Conservation (phyloP, 352 stramenopile species). For the Phytophthora colocasiae region DNA sequence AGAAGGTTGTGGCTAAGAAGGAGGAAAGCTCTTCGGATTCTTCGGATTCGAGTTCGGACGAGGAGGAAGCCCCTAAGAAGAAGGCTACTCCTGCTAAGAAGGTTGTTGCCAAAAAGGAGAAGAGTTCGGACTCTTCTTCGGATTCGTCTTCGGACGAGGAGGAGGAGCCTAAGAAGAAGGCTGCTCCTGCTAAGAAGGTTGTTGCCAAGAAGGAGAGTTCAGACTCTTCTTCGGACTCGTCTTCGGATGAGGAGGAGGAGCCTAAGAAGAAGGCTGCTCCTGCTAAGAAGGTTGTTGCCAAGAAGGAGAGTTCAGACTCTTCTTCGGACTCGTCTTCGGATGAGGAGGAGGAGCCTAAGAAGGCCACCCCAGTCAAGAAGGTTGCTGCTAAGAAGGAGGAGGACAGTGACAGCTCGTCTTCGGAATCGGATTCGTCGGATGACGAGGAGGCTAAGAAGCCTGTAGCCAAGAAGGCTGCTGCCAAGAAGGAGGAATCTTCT, state of each 20-base stretch:
- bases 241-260: slow-evolving; percentile 56
- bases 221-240: slow-evolving; percentile 34
- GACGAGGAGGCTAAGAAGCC: slow-evolving; percentile 48
- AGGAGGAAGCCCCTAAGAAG: slow-evolving; percentile 49
- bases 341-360: slow-evolving; percentile 46
- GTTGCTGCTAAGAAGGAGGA: slow-evolving; percentile 70
- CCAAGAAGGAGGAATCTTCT: slow-evolving; percentile 52
- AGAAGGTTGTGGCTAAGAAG: slow-evolving; percentile 66
- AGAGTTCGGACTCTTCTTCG: slow-evolving; percentile 39
- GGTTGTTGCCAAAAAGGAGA: slow-evolving; percentile 51
- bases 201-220: slow-evolving; percentile 52
- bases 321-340: slow-evolving; percentile 51
- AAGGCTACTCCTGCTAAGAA: slow-evolving; percentile 43
- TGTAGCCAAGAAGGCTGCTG: slow-evolving; percentile 38
- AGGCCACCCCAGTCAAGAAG: slow-evolving; percentile 52
- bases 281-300: slow-evolving; percentile 51
- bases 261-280: slow-evolving; percentile 55
- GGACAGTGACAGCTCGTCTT: slow-evolving; percentile 38
- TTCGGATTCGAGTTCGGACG: slow-evolving; percentile 52
- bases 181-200: slow-evolving; percentile 47
- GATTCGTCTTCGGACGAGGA: slow-evolving; percentile 49
- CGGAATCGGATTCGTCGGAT: slow-evolving; percentile 41
- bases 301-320: slow-evolving; percentile 43
- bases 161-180: slow-evolving; percentile 62
- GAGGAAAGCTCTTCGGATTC: slow-evolving; percentile 43